A percentile compares a stretch with the other conserved stretches of the same genome.
phyloP scores from a whole-genome alignment of 441 rosid species.

The Francoa sonchifolia region DNA sequence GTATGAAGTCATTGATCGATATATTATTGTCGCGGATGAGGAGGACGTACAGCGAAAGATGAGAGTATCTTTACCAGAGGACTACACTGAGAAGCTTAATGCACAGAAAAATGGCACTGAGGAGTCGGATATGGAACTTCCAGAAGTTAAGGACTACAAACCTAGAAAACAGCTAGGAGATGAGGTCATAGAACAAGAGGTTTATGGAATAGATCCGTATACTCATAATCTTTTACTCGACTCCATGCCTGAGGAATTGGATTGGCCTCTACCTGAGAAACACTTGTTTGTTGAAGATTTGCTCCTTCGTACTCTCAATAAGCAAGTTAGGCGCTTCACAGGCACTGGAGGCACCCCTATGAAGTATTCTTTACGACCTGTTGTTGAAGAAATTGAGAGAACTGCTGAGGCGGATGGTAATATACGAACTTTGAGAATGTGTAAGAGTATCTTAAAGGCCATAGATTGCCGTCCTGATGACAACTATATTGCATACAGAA shows the following conservation, averaged over 20 bases:
- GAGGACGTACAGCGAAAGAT: slow-evolving; percentile 84
- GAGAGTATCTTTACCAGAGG: slow-evolving; percentile 92
- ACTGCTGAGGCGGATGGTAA: slow-evolving; percentile 62
- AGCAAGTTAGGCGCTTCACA: slow-evolving; percentile 75
- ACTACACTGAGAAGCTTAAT: slow-evolving; percentile 85
- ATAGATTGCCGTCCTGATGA: slow-evolving; percentile 86
- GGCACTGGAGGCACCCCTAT: slow-evolving; percentile 91
- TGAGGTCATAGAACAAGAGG: slow-evolving; percentile 97
- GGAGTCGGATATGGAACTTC: slow-evolving; percentile 99
- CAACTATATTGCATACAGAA: slow-evolving; percentile 91
- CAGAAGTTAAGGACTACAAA: slow-evolving; percentile 92
- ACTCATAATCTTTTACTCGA: slow-evolving; percentile 95
- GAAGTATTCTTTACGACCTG: slow-evolving; percentile 72
- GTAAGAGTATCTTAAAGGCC: slow-evolving; percentile 74
- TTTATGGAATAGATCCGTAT: slow-evolving; percentile 97
- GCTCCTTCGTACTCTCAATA: slow-evolving; percentile 71
- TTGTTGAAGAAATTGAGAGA: slow-evolving; percentile 73
- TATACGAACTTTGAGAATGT: slow-evolving; percentile 48
- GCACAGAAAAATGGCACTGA: slow-evolving; percentile 84
- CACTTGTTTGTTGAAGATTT: slow-evolving; percentile 83
- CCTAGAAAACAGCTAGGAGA: slow-evolving; percentile 87
- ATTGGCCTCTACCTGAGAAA: slow-evolving; percentile 66
- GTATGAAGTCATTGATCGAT: slow-evolving; percentile 83
- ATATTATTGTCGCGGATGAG: slow-evolving; percentile 78
- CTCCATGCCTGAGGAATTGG: slow-evolving; percentile 92